These are phyloP conservation scores for Diaporthe sp. DNA, from an alignment of 2,329 filamentous ascomycete genomes.

Conservation along the genomic window DNA sequence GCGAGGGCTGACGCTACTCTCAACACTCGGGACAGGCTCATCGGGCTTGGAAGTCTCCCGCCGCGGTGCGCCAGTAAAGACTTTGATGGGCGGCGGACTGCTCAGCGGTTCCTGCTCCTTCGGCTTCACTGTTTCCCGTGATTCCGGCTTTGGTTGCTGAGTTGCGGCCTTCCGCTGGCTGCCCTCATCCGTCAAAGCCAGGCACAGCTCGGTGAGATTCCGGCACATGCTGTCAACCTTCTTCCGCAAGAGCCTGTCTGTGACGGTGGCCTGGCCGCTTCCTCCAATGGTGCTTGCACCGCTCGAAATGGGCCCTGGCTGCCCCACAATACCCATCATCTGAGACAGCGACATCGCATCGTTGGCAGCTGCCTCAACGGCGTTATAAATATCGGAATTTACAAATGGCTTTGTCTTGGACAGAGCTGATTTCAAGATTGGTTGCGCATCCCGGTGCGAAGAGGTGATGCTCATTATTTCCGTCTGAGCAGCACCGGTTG, in stretches of 20 bases:
- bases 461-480: constrained; percentile 55
- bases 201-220: constrained; percentile 90
- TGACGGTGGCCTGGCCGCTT: constrained; percentile 61
- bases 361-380: constrained; percentile 83
- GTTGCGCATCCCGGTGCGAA: constrained; percentile 74
- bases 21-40: constrained; percentile 52
- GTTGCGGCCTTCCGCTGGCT: constrained; percentile 52
- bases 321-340: constrained; percentile 81
- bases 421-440: constrained; percentile 84
- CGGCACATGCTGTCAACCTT: constrained; percentile 95
- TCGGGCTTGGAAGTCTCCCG: constrained; percentile 60
- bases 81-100: constrained; percentile 63
- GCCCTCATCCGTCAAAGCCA: constrained; percentile 80
- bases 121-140: constrained; percentile 42
- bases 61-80: constrained; percentile 52
- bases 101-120: constrained; percentile 48
- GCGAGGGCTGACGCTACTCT: constrained; percentile 58
- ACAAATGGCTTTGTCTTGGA: constrained; percentile 81
- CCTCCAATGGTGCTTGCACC: constrained; percentile 74
- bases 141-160: constrained; percentile 41
- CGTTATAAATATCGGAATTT: constrained; percentile 78
- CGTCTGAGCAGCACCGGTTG: constrained; percentile 60
- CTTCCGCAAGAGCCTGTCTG: constrained; percentile 87
- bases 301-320: constrained; percentile 77
- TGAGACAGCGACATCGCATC: constrained; percentile 86